Evolutionary conservation across 192 early-diverging fungal species (phyloP).

Genomic region (Coemansia sp.): DNA sequence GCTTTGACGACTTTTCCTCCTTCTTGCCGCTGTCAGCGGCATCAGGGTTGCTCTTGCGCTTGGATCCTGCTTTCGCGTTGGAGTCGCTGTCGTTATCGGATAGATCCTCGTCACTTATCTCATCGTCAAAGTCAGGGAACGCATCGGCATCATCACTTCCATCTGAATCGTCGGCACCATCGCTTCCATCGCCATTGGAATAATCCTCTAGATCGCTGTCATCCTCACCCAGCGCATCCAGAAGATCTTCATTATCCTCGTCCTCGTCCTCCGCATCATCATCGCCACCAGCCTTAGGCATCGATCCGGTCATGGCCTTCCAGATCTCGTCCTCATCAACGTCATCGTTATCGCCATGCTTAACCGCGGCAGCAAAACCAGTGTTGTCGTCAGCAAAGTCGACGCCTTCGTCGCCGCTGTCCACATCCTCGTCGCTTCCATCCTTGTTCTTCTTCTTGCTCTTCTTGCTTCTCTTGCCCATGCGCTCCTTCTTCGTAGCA

Average conservation of each 20-base stretch:
- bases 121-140: slow-evolving; percentile 31
- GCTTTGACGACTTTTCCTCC: slow-evolving; percentile 30
- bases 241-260: slow-evolving; percentile 49
- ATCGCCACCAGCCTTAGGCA: slow-evolving; percentile 59
- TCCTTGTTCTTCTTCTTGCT: slow-evolving; percentile 32
- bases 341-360: slow-evolving; percentile 29
- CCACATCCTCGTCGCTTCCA: not conserved
- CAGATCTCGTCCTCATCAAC: slow-evolving; percentile 88
- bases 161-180: slow-evolving; percentile 55
- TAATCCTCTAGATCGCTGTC: slow-evolving; percentile 50
- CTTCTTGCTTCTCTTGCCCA: slow-evolving; percentile 45
- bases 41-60: slow-evolving; percentile 36
- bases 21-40: slow-evolving; percentile 13
- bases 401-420: slow-evolving; percentile 47
- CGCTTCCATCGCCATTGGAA: slow-evolving; percentile 45
- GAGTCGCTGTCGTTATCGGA: slow-evolving; percentile 3
- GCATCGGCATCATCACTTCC: slow-evolving; percentile 58
- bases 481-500: slow-evolving; percentile 37
- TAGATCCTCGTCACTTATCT: slow-evolving; percentile 15
- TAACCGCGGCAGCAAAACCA: slow-evolving; percentile 41
- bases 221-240: slow-evolving; percentile 51
- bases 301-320: slow-evolving; percentile 79
- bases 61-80: slow-evolving; percentile 18
- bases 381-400: slow-evolving; percentile 54
- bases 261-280: slow-evolving; percentile 56